These are phyloP conservation scores for Fraxinus xanthoxyloides DNA, from an alignment of 305 asterid genomes.

Conservation along the genomic window DNA sequence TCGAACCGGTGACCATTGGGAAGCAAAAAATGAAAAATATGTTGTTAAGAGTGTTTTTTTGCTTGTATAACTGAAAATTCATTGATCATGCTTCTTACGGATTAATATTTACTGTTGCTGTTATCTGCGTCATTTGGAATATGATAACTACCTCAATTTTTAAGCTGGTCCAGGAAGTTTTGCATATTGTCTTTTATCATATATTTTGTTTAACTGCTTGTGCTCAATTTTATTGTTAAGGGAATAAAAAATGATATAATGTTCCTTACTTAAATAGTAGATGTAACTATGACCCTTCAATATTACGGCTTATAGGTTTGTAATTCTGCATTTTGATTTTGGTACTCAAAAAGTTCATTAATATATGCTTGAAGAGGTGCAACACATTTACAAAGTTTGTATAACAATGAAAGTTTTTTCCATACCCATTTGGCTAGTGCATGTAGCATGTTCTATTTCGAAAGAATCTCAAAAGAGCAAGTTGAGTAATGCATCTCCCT, in stretches of 20 bases:
- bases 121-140: neutral
- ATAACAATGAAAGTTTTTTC: neutral
- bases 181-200: neutral
- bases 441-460: neutral
- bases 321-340: slow-evolving; percentile 7
- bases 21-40: neutral
- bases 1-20: too few relatives aligned
- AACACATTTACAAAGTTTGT: neutral
- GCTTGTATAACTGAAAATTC: neutral
- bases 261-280: neutral
- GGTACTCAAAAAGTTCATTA: neutral
- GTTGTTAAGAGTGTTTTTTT: neutral
- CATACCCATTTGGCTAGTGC: neutral
- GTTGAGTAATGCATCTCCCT: neutral
- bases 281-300: slow-evolving; percentile 4
- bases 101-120: neutral
- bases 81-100: neutral
- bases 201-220: neutral
- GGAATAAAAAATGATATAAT: neutral
- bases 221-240: slow-evolving; percentile 5
- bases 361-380: neutral
- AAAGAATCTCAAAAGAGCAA: neutral
- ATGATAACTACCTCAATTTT: neutral
- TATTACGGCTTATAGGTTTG: neutral
- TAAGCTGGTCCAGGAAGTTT: neutral